These are phyloP conservation scores for Zostera marina DNA, from an alignment of 116 monocot genomes.

Conservation along the genomic window DNA sequence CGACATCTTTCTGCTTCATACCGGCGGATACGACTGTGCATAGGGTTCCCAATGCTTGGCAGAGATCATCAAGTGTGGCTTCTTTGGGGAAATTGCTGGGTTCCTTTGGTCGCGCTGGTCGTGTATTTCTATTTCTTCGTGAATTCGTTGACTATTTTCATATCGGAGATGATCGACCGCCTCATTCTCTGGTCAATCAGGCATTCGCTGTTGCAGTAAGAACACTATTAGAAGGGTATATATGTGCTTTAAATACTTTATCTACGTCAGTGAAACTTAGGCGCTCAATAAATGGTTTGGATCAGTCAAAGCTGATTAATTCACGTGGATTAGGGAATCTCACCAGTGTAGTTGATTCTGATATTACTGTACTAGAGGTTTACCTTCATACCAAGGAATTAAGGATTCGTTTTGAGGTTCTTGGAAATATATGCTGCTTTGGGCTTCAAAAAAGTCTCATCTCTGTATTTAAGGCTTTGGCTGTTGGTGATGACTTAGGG, in stretches of 20 bases:
- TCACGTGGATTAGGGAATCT: constrained; percentile 9
- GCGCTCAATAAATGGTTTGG: constrained; percentile 18
- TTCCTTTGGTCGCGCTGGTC: constrained; percentile 37
- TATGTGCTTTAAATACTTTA: constrained; percentile 65
- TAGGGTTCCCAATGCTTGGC: constrained; percentile 51
- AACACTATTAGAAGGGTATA: constrained; percentile 73
- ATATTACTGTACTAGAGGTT: constrained; percentile 76
- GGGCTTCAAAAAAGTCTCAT: constrained; percentile 14
- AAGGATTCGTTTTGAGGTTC: constrained; percentile 50
- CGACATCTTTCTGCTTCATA: constrained; percentile 29
- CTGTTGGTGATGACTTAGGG: constrained; percentile 13
- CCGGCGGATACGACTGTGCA: constrained; percentile 59
- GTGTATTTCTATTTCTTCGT: constrained; percentile 33
- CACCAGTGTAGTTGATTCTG: constrained; percentile 22
- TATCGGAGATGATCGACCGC: not conserved
- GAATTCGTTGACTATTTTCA: constrained; percentile 58
- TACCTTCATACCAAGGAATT: constrained; percentile 76
- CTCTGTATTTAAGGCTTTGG: constrained; percentile 20
- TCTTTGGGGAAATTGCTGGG: constrained; percentile 58
- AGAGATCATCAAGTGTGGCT: constrained; percentile 41
- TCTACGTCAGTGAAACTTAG: constrained; percentile 54
- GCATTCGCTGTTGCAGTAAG: constrained; percentile 73
- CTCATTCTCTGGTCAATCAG: constrained; percentile 72
- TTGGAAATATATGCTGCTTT: constrained; percentile 66
- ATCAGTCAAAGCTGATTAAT: not conserved